Conservation (phyloP, 2,329 filamentous ascomycete genomes). For the Penicillium palitans region DNA sequence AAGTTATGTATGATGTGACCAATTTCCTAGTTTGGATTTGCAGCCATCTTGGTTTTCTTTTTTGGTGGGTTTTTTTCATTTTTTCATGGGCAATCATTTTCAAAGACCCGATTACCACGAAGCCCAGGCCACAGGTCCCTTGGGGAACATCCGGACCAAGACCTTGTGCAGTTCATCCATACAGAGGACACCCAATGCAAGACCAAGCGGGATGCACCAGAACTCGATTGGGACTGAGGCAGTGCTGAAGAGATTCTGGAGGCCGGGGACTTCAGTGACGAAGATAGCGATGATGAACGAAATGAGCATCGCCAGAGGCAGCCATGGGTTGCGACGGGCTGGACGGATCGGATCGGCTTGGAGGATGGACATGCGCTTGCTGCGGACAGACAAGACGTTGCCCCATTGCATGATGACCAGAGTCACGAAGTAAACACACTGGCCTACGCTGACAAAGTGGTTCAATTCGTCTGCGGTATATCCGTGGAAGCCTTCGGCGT, state of each 20-base stretch:
- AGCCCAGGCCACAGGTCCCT: slow-evolving; percentile 48
- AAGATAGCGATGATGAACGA: slow-evolving; percentile 55
- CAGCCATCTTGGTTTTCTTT: not conserved
- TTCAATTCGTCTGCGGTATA: slow-evolving; percentile 49
- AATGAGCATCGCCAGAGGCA: slow-evolving; percentile 49
- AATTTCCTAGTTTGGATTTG: not conserved
- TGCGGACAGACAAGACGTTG: slow-evolving; percentile 54
- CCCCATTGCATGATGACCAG: slow-evolving; percentile 57
- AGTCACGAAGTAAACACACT: slow-evolving; percentile 57
- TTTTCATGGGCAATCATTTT: not conserved
- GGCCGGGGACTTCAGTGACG: slow-evolving; percentile 53
- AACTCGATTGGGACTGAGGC: slow-evolving; percentile 54
- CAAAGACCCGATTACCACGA: slow-evolving; percentile 46
- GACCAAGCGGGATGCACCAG: slow-evolving; percentile 54
- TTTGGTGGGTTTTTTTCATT: not conserved
- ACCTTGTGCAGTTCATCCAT: slow-evolving; percentile 58
- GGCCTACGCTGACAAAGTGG: slow-evolving; percentile 52
- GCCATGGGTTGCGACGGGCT: slow-evolving; percentile 53
- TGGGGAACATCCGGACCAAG: slow-evolving; percentile 50
- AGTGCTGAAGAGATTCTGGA: slow-evolving; percentile 53
- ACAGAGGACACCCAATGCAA: slow-evolving; percentile 52
- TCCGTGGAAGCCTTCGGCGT: slow-evolving; percentile 52
- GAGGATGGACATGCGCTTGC: slow-evolving; percentile 53
- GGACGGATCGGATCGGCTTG: slow-evolving; percentile 53
- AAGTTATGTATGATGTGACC: not conserved